Evolutionary conservation across 352 stramenopile genomes (phyloP).

Genomic region (Globisporangium spiculum): DNA sequence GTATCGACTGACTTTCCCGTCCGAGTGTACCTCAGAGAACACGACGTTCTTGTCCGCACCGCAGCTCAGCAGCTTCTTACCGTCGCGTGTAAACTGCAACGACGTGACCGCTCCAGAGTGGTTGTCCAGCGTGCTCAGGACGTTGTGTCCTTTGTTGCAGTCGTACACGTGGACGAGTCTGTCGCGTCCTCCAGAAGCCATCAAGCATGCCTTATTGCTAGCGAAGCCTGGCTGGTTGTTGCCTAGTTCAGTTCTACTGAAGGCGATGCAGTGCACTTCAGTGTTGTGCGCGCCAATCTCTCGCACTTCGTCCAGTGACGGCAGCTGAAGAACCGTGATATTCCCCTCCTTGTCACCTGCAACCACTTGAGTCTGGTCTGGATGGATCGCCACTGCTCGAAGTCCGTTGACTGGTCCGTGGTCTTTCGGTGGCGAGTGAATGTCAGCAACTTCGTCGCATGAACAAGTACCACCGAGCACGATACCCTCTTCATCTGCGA

Average conservation of each 20-base stretch:
- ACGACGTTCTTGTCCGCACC: constrained; percentile 75
- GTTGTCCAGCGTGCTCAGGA: constrained; percentile 63
- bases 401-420: constrained; percentile 40
- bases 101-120: constrained; percentile 69
- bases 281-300: constrained; percentile 60
- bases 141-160: constrained; percentile 29
- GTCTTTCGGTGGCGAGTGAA: constrained; percentile 40
- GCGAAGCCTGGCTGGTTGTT: not conserved
- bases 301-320: constrained; percentile 24
- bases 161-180: constrained; percentile 83
- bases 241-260: constrained; percentile 24
- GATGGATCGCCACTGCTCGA: constrained; percentile 44
- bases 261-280: constrained; percentile 73
- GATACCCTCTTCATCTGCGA: constrained; percentile 35
- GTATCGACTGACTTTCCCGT: constrained; percentile 37
- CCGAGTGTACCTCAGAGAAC: constrained; percentile 40
- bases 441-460: constrained; percentile 32
- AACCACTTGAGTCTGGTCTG: constrained; percentile 57
- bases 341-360: constrained; percentile 71
- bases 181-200: constrained; percentile 80
- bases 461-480: constrained; percentile 63
- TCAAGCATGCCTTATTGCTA: constrained; percentile 17
- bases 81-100: constrained; percentile 70
- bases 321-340: constrained; percentile 52
- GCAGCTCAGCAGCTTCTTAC: constrained; percentile 60